Percentiles rank a stretch among this genome's conserved stretches.
phyloP scores from a whole-genome alignment of 202 grass and related monocot genomes.

The Schoenoplectus tabernaemontani region DNA sequence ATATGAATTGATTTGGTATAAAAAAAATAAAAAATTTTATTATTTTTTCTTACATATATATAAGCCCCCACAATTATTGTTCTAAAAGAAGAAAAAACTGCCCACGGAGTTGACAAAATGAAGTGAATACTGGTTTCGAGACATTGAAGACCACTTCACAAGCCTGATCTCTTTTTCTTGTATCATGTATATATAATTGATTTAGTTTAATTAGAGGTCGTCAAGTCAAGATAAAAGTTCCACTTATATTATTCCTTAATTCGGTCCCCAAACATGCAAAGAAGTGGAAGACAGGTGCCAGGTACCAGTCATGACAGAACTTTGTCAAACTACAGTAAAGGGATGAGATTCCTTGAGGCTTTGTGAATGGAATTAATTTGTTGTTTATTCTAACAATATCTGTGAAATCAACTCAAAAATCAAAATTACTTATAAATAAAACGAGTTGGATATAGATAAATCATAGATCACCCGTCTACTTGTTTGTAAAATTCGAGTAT shows the following conservation, averaged over 20 bases:
- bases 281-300: background rate
- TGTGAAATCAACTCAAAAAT: background rate
- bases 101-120: background rate
- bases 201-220: background rate
- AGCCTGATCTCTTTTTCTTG: background rate
- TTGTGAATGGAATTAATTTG: background rate
- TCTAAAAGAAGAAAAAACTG: background rate
- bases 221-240: background rate
- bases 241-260: background rate
- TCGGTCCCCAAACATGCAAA: background rate
- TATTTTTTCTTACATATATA: slow-evolving; percentile 3
- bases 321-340: background rate
- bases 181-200: background rate
- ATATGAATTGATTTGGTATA: background rate
- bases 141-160: background rate
- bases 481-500: background rate
- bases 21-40: background rate
- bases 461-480: background rate
- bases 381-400: background rate
- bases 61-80: background rate
- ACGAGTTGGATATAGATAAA: background rate
- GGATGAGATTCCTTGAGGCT: background rate
- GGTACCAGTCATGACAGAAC: background rate
- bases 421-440: background rate
- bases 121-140: background rate